A percentile compares a stretch with the other conserved stretches of the same genome.
Conservation (phyloP, 108 stramenopile genomes). For the Aurantiochytrium sp. region DNA sequence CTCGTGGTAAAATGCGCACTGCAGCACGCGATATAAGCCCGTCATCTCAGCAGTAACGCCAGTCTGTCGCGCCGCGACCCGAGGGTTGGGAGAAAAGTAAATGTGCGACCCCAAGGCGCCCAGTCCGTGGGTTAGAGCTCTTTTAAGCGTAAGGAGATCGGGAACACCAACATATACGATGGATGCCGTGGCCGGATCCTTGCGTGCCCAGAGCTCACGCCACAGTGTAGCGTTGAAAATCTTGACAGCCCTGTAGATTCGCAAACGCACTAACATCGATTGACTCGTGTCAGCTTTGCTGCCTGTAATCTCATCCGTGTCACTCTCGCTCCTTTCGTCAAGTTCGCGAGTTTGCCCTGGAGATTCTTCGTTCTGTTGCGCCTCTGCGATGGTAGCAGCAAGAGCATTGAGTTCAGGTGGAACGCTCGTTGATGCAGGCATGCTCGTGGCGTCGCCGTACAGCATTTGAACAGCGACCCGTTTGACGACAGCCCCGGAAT, state of each 20-base stretch:
- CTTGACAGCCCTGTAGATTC: not conserved
- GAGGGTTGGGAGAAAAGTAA: not conserved
- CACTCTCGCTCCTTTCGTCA: not conserved
- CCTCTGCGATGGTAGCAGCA: not conserved
- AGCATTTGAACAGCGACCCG: not conserved
- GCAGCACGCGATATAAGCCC: not conserved
- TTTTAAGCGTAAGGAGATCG: not conserved
- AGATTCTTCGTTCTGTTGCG: not conserved
- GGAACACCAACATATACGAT: not conserved
- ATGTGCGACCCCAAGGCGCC: not conserved
- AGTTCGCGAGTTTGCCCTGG: no score
- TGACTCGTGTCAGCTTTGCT: no score
- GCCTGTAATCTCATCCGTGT: not conserved
- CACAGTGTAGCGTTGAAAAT: not conserved
- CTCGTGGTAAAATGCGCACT: not conserved
- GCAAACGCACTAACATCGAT: not conserved
- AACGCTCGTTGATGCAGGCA: not conserved
- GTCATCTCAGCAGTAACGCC: not conserved
- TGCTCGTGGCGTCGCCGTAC: not conserved
- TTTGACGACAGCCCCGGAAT: not conserved
- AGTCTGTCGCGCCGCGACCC: not conserved
- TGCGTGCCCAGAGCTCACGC: not conserved
- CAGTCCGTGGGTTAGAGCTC: not conserved
- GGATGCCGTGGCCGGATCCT: not conserved
- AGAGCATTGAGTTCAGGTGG: conserved; percentile 26